Percentiles rank a stretch among this genome's conserved stretches.
These are phyloP conservation scores for Monosporascus sp. DNA, from an alignment of 2,329 filamentous ascomycete species.

Conservation along the genomic window DNA sequence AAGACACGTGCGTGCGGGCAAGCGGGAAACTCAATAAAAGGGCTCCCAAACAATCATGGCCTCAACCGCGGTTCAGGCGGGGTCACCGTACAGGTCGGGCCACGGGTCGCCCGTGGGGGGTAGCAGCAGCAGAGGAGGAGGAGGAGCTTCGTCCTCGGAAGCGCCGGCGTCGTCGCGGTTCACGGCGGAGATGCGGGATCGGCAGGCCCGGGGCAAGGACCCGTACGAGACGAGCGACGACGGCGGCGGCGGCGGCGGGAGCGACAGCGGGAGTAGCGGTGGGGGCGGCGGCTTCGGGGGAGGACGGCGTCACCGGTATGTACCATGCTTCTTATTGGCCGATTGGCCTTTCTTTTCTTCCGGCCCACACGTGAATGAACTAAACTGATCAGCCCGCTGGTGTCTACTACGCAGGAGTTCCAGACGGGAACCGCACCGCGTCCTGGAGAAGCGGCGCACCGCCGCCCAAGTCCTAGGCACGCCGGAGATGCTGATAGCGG, in stretches of 20 bases:
- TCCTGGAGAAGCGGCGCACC: constrained; percentile 38
- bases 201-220: constrained; percentile 54
- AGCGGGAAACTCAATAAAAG: too few relatives aligned
- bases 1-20: too few relatives aligned
- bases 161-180: constrained; percentile 21
- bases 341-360: background rate
- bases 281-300: constrained; percentile 9
- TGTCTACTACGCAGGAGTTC: background rate
- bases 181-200: constrained; percentile 49
- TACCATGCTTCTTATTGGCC: background rate
- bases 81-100: background rate
- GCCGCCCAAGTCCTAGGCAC: constrained; percentile 50
- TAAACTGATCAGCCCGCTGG: background rate
- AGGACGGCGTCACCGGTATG: constrained; percentile 10
- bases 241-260: constrained; percentile 16
- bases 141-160: too few relatives aligned
- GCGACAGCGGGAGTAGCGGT: constrained; percentile 4
- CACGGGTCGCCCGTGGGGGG: background rate
- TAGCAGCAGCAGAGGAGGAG: background rate
- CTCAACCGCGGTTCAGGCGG: too few relatives aligned
- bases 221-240: constrained; percentile 36
- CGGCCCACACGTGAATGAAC: too few relatives aligned
- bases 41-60: too few relatives aligned
- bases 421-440: constrained; percentile 34
- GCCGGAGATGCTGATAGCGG: constrained; percentile 55